phyloP scores from a whole-genome alignment of 257 asterid species.

The Catharanthus roseus region DNA sequence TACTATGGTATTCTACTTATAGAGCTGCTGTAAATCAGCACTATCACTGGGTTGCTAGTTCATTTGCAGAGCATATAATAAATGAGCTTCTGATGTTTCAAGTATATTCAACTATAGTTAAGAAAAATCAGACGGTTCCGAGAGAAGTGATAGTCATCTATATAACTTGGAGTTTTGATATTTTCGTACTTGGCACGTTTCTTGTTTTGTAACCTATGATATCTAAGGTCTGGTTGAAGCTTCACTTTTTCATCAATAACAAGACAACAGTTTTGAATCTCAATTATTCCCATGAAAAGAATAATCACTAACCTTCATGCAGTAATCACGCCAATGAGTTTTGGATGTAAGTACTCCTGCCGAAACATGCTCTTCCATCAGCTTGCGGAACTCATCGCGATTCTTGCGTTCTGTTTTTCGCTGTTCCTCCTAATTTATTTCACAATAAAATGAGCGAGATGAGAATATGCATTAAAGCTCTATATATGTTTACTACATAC shows the following conservation, averaged over 20 bases:
- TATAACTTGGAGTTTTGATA: neutral
- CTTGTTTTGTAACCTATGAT: neutral
- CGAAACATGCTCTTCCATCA: slow-evolving; percentile 87
- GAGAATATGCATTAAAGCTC: slow-evolving; percentile 10
- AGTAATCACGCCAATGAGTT: slow-evolving; percentile 87
- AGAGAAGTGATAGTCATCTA: neutral
- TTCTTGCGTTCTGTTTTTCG: slow-evolving; percentile 84
- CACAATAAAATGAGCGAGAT: slow-evolving; percentile 8
- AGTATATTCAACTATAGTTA: neutral
- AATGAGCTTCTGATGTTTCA: neutral
- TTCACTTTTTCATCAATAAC: neutral
- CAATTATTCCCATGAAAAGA: slow-evolving; percentile 10
- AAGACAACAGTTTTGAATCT: neutral
- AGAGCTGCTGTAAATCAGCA: neutral
- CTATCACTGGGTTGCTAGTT: neutral
- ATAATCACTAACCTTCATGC: slow-evolving; percentile 50
- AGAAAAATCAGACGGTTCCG: slow-evolving; percentile 2
- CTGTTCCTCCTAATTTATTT: slow-evolving; percentile 62
- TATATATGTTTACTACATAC: neutral
- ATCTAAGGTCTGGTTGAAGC: neutral
- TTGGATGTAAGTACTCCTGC: slow-evolving; percentile 60
- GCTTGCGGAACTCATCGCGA: slow-evolving; percentile 94
- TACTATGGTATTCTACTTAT: neutral
- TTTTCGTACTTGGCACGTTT: neutral
- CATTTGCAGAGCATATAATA: neutral